phyloP scores from a whole-genome alignment of 176 grass and related monocot species.

The Oryza meyeriana region DNA sequence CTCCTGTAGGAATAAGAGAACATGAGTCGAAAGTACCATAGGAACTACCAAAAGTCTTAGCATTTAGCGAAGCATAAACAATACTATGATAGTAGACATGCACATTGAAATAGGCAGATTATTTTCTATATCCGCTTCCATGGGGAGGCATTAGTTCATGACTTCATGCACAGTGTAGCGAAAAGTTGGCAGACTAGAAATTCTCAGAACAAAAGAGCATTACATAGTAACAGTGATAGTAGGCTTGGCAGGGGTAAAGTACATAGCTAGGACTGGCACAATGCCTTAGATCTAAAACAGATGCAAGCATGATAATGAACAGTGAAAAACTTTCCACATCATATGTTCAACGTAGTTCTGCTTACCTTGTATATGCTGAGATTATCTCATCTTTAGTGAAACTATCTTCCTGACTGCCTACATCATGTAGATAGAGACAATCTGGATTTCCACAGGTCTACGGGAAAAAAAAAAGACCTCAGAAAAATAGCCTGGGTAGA shows the following conservation, averaged over 20 bases:
- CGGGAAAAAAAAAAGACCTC: conserved; percentile 34
- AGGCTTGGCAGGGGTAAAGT: not conserved
- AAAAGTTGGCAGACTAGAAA: not conserved
- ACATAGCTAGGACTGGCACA: not conserved
- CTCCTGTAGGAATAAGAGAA: conserved; percentile 55
- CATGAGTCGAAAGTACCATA: conserved; percentile 14
- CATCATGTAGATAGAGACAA: conserved; percentile 99
- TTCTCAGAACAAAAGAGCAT: not conserved
- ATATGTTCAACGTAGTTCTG: conserved; percentile 4
- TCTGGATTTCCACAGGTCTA: conserved; percentile 97
- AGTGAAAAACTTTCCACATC: not conserved
- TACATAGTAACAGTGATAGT: not conserved
- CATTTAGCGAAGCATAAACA: conserved; percentile 25
- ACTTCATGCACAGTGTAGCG: not conserved
- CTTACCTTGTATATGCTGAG: conserved; percentile 95
- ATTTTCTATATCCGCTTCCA: not conserved
- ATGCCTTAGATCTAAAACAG: conserved; percentile 18
- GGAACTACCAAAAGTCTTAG: conserved; percentile 21
- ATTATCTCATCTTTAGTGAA: conserved; percentile 99
- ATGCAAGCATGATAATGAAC: conserved; percentile 17
- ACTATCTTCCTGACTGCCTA: conserved; percentile 92
- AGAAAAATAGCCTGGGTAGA: conserved; percentile 23
- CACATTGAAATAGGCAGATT: not conserved
- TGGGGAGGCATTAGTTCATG: not conserved
- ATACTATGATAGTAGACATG: no score